Evolutionary conservation across 75 land plant species (phyloP).

Genomic region (Selaginella tamariscina): DNA sequence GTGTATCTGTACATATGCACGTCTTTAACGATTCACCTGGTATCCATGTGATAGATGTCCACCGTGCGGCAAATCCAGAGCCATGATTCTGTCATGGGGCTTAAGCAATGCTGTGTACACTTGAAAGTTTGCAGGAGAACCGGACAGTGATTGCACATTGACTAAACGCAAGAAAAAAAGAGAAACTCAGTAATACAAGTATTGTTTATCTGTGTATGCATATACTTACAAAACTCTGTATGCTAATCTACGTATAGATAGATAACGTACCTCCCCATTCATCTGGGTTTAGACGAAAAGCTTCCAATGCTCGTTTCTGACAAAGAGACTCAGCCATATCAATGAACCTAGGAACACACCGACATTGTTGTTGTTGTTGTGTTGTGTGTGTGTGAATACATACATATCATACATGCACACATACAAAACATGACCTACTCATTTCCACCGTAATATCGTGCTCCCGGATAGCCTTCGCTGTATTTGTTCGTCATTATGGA

Average conservation of each 20-base stretch:
- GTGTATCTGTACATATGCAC: no score
- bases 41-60: slow-evolving; percentile 78
- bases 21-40: slow-evolving; percentile 20
- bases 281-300: slow-evolving; percentile 49
- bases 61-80: slow-evolving; percentile 79
- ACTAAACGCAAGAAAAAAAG: slow-evolving; percentile 29
- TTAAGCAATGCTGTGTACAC: slow-evolving; percentile 51
- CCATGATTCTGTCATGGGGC: slow-evolving; percentile 81
- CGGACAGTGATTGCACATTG: slow-evolving; percentile 55
- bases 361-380: no score
- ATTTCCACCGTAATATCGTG: slow-evolving; percentile 82
- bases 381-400: no score
- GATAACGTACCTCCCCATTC: slow-evolving; percentile 68
- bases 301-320: slow-evolving; percentile 64
- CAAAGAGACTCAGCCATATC: slow-evolving; percentile 74
- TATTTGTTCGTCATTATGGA: slow-evolving; percentile 81
- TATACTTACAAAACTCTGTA: neutral
- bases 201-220: neutral
- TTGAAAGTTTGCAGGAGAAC: slow-evolving; percentile 55
- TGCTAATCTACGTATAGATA: neutral
- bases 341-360: slow-evolving; percentile 30
- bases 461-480: slow-evolving; percentile 75
- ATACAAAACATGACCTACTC: slow-evolving; percentile 48
- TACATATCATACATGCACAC: neutral
- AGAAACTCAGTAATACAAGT: neutral